Evolutionary conservation across 345 rosid genomes (phyloP), one percentile per base, ranked within the genome.

Genomic region (Arabidopsis arenosa): DNA sequence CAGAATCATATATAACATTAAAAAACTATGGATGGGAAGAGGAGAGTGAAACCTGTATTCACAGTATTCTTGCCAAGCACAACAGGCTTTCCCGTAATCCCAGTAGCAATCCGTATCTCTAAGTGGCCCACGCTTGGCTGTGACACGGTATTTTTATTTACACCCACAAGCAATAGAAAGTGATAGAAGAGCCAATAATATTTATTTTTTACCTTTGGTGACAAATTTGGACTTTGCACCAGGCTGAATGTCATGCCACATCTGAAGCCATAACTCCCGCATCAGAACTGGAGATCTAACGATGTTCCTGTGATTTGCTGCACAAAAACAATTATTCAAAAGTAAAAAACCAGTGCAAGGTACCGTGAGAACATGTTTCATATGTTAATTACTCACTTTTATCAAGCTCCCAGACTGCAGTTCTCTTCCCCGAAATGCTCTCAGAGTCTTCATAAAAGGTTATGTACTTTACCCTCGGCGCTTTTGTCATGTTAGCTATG

Each of bases 321-420:
- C 90, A 86, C 48, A 52, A 78, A 64, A 70, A 6, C 8, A 39
- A 39, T 37, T 70, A 39, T 9, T 32, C 14, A 39, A 18, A 48
- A 9, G 45, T 39, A 1, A 6, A 33, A 60, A 48, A 66, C 26
- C 26, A 54, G 12, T 48, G 36, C 49, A 41, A 18, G 43, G 12
- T 59, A 7, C 40, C 40, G 5, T 37, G 52, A 60, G 33, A 39
- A 2, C 7, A 55, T 32, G 7, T 41, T 68, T 41, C 13, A 68
- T 62, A 60, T 68, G 70, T 70, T 62, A 55, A 66, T n/a, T 63
- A 67, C 83, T 49, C 76, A 95, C 99, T 90, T 87, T 92, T 90
- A 82, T 95, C 97, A 69, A 95, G 88, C 87, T 92, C 99, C 97
- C 99, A 95, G 53, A 95, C 98, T 26, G 99, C 98, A 63, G 99